A percentile compares a stretch with the other conserved stretches of the same genome.
These are phyloP conservation scores for Microstroma glucosiphilum DNA, from an alignment of 1,284 basidiomycete genomes.

Conservation along the genomic window DNA sequence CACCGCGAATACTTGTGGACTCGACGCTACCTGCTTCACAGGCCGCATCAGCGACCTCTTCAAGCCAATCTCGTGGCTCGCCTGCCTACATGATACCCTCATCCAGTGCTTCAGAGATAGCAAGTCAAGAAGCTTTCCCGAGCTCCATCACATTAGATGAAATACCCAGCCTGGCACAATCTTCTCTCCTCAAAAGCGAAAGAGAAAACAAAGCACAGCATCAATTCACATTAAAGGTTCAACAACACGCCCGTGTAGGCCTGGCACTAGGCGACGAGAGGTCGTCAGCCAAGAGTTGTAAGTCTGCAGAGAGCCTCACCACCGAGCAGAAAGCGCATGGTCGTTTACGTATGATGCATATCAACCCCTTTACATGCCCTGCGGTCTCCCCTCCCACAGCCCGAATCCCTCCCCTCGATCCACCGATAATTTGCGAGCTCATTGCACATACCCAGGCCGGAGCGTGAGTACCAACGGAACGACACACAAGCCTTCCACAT, in stretches of 20 bases:
- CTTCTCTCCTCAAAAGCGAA: not conserved
- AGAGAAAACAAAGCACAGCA: not conserved
- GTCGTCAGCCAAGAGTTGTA: not conserved
- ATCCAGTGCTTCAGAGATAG: too few species aligned
- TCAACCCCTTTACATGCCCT: not conserved
- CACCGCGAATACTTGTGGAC: too few species aligned
- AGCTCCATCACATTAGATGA: too few species aligned
- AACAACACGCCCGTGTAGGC: not conserved
- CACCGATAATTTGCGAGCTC: conserved; percentile 14
- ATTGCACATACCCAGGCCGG: not conserved
- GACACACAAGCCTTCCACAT: too few species aligned
- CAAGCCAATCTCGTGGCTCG: too few species aligned
- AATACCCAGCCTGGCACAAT: not conserved
- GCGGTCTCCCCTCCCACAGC: conserved; percentile 4
- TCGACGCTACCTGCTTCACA: too few species aligned
- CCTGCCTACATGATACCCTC: too few species aligned
- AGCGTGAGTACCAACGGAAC: not conserved
- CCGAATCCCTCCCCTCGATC: conserved; percentile 11
- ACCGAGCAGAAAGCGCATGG: too few species aligned
- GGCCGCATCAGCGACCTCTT: too few species aligned
- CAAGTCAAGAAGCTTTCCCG: too few species aligned
- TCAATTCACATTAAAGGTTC: not conserved
- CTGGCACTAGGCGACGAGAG: not conserved
- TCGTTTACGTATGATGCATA: too few species aligned
- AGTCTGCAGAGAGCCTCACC: too few species aligned